Conservation (phyloP, 805 yeast genomes). For the Maudiozyma turicensis region DNA sequence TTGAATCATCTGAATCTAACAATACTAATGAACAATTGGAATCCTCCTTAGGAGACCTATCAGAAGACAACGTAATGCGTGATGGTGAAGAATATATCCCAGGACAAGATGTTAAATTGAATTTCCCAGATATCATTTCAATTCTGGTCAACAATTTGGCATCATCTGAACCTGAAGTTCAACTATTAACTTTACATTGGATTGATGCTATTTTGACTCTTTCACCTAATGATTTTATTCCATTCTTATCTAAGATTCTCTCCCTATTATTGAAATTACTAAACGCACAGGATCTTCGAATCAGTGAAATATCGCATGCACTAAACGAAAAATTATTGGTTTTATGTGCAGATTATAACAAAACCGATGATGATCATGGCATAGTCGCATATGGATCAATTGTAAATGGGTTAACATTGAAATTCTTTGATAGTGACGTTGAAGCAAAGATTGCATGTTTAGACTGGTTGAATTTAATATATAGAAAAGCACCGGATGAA, state of each 20-base stretch:
- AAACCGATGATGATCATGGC: constrained; percentile 14
- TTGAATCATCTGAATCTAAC: constrained; percentile 6
- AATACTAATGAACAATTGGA: constrained; percentile 19
- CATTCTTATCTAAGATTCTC: constrained; percentile 65
- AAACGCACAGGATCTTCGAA: constrained; percentile 41
- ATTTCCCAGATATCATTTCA: constrained; percentile 70
- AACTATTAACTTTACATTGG: constrained; percentile 76
- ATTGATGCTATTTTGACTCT: constrained; percentile 56
- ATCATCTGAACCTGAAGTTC: constrained; percentile 65
- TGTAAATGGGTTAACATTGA: constrained; percentile 61
- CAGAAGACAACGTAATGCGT: constrained; percentile 7
- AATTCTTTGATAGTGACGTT: constrained; percentile 66
- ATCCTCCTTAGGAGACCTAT: constrained; percentile 1
- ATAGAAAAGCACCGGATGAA: constrained; percentile 54
- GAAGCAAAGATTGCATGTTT: constrained; percentile 73
- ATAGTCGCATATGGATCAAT: constrained; percentile 40
- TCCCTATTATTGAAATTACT: constrained; percentile 56
- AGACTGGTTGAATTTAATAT: constrained; percentile 83
- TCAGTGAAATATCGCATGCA: constrained; percentile 44
- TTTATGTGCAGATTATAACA: constrained; percentile 29
- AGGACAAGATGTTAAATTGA: constrained; percentile 75
- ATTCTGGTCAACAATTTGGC: constrained; percentile 75
- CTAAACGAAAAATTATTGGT: constrained; percentile 51
- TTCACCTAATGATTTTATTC: constrained; percentile 66
- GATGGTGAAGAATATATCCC: constrained; percentile 53